A percentile compares a stretch with the other conserved stretches of the same genome.
Conservation (phyloP, 2,329 filamentous ascomycete genomes). For the Madurella mycetomatis region DNA sequence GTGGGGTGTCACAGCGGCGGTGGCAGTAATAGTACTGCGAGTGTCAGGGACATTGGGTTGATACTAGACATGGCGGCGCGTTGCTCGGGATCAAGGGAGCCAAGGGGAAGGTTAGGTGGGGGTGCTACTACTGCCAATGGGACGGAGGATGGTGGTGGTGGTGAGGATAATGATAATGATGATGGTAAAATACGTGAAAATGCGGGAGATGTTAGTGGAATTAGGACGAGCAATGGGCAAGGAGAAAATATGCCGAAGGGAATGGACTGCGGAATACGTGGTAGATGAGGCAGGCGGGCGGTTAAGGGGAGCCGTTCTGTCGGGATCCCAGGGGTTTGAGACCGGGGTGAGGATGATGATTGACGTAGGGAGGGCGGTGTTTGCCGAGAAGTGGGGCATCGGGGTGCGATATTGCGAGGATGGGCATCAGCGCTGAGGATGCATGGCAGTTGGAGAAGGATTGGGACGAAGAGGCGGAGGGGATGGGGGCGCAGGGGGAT, state of each 20-base stretch:
- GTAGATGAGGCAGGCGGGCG: conserved; percentile 22
- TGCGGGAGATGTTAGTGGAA: conserved; percentile 32
- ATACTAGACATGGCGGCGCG: conserved; percentile 41
- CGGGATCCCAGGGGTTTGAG: conserved; percentile 25
- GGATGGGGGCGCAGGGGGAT: conserved; percentile 6
- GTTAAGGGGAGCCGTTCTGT: conserved; percentile 24
- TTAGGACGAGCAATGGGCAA: conserved; percentile 26
- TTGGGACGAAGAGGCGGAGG: conserved; percentile 20
- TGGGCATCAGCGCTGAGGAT: conserved; percentile 16
- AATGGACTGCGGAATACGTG: conserved; percentile 20
- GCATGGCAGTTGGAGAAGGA: conserved; percentile 23
- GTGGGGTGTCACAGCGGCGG: conserved; percentile 23
- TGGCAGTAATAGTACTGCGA: no score
- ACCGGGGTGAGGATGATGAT: conserved; percentile 19
- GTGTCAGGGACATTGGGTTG: conserved; percentile 34
- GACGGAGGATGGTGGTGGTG: conserved; percentile 21
- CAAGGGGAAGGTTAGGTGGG: conserved; percentile 29
- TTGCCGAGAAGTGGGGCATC: conserved; percentile 40
- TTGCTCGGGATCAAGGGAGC: conserved; percentile 38
- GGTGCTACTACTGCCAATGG: conserved; percentile 27
- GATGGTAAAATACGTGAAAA: conserved; percentile 35
- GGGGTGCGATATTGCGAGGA: conserved; percentile 33
- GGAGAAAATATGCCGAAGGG: conserved; percentile 22
- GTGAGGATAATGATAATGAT: conserved; percentile 27
- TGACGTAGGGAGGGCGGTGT: conserved; percentile 25